Evolutionary conservation across 139 green algal genomes (phyloP), one percentile per base, ranked within the genome.

Genomic region (Micractinium sp.): DNA sequence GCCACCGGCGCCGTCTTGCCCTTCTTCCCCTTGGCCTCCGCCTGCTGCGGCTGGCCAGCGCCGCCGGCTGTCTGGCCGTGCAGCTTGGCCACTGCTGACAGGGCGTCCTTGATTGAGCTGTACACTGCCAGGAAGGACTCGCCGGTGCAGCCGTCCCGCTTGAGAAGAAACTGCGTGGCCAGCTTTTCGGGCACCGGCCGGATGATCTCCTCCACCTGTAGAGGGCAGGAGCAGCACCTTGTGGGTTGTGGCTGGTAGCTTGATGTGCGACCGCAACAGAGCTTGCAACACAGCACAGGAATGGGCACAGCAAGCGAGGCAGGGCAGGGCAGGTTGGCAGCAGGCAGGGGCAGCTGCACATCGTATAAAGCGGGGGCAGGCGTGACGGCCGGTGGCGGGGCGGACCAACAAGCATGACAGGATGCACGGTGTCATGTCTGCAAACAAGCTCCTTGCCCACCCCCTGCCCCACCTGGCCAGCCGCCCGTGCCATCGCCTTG

Each of bases 121-220:
- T 96, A 98, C 5, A 94, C 81, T 7, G 97, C 85, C 27, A 97
- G 89, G 27, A 95, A 85, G 20, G 95, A 85, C 2, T 88, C 38
- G 31, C 94, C 94, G 60, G 39, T 90, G 93, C 97, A 99, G 56
- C 97, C 97, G 82, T 99, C 97, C 22, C 93, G 90, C 22, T 61
- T 47, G 85, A 99, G 92, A 81, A 95, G 94, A 13, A 90, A 90
- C 22, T 87, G 39, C 3, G 79, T 77, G 4, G 94, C 82, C 47
- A 95, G 82, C 2, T 90, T 89, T 38, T 91, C 90, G 14, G 95
- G 92, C 0, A 93, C 80, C 0, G 93, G 93, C n/a, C 93, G 71
- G 1, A 94, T 2, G 38, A 97, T 91, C 35, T 94, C 91, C 77
- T 95, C 93, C 14, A 96, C 93, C 85, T 93, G 90, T 71, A 88